Conservation (phyloP, 2,329 filamentous ascomycete species). For the Cadophora malorum region DNA sequence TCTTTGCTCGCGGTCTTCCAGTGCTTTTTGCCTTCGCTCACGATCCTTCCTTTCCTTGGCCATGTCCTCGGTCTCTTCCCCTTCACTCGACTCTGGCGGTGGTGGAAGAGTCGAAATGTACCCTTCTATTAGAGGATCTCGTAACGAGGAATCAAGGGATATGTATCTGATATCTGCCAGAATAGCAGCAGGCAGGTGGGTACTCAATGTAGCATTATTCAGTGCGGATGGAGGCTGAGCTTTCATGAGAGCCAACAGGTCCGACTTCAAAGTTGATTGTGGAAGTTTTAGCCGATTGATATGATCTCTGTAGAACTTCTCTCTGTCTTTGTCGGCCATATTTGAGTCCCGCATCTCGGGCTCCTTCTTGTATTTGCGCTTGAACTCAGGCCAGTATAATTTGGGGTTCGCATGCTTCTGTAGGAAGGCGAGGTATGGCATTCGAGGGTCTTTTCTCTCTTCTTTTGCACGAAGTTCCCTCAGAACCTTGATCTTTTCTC, state of each 20-base stretch:
- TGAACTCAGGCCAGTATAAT: constrained; percentile 97
- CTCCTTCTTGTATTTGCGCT: constrained; percentile 86
- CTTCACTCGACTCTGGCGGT: constrained; percentile 56
- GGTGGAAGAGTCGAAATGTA: constrained; percentile 69
- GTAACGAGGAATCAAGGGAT: constrained; percentile 63
- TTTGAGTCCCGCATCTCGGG: constrained; percentile 76
- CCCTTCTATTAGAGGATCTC: constrained; percentile 70
- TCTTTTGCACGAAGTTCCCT: constrained; percentile 76
- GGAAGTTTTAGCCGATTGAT: constrained; percentile 71
- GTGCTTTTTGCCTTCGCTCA: constrained; percentile 67
- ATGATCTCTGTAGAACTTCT: constrained; percentile 81
- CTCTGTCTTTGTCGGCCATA: constrained; percentile 76
- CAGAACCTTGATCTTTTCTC: constrained; percentile 74
- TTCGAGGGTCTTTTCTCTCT: constrained; percentile 81
- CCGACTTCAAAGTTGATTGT: constrained; percentile 69
- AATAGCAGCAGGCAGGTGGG: constrained; percentile 65
- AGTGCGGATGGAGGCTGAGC: constrained; percentile 63
- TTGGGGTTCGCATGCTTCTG: constrained; percentile 85
- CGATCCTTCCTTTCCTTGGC: constrained; percentile 58
- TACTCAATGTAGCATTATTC: constrained; percentile 62
- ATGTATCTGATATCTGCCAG: constrained; percentile 74
- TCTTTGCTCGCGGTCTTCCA: constrained; percentile 66
- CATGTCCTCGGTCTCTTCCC: constrained; percentile 59
- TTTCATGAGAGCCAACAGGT: constrained; percentile 70
- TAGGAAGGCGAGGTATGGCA: constrained; percentile 83